phyloP scores from a whole-genome alignment of 2,329 filamentous ascomycete species.

The Sclerotinia glacialis region DNA sequence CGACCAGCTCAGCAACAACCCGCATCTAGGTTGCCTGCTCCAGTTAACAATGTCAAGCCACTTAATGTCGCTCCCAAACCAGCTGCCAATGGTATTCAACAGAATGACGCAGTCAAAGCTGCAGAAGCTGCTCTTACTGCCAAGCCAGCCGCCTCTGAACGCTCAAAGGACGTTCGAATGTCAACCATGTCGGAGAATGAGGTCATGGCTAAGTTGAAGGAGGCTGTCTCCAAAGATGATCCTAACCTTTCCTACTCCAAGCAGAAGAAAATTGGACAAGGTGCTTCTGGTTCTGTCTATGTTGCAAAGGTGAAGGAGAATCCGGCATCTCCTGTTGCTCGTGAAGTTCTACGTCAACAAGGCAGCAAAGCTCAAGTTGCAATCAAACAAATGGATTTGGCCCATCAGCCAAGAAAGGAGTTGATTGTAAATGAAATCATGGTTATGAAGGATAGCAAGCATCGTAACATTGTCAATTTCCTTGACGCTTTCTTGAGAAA shows the following conservation, averaged over 20 bases:
- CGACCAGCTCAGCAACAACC: slow-evolving; percentile 48
- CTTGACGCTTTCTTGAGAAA: slow-evolving; percentile 95
- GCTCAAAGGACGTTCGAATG: slow-evolving; percentile 93
- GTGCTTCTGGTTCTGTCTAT: slow-evolving; percentile 96
- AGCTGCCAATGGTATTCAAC: slow-evolving; percentile 43
- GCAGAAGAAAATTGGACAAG: slow-evolving; percentile 99
- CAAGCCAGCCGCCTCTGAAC: slow-evolving; percentile 68
- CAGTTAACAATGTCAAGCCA: slow-evolving; percentile 61
- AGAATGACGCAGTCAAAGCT: slow-evolving; percentile 73
- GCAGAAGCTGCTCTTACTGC: slow-evolving; percentile 86
- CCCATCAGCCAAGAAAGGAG: slow-evolving; percentile 95
- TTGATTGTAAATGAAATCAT: slow-evolving; percentile 99
- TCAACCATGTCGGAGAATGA: slow-evolving; percentile 96
- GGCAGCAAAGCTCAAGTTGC: slow-evolving; percentile 85
- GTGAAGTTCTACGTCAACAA: slow-evolving; percentile 73
- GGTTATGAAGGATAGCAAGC: slow-evolving; percentile 99
- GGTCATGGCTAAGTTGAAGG: slow-evolving; percentile 92
- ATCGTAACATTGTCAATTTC: slow-evolving; percentile 99
- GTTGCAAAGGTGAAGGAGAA: slow-evolving; percentile 92
- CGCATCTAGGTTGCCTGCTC: slow-evolving; percentile 54
- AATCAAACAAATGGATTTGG: slow-evolving; percentile 99
- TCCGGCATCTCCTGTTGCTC: slow-evolving; percentile 76
- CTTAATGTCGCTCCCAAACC: slow-evolving; percentile 74
- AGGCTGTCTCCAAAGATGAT: slow-evolving; percentile 93
- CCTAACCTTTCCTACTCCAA: slow-evolving; percentile 96